Percentiles rank a stretch among this genome's conserved stretches.
These are phyloP conservation scores for Nakazawaea peltata DNA, from an alignment of 805 yeast species.

Conservation along the genomic window DNA sequence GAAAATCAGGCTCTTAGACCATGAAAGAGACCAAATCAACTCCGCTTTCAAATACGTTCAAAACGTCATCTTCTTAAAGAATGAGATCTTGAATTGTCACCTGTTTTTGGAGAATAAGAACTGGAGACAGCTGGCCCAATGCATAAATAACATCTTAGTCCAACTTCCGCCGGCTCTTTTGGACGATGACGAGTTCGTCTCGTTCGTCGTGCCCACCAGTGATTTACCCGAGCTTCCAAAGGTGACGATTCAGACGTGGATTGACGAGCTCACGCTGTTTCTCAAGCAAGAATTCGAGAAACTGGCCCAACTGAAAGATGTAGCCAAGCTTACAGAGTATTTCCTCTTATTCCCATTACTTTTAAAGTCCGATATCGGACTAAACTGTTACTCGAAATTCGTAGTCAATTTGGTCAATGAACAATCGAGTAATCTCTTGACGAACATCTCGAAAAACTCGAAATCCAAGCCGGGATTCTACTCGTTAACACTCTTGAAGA, in stretches of 20 bases:
- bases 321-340: constrained; percentile 63
- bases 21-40: constrained; percentile 58
- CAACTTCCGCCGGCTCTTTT: constrained; percentile 45
- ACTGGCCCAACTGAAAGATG: constrained; percentile 62
- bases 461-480: constrained; percentile 41
- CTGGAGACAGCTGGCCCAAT: constrained; percentile 73
- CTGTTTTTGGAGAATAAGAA: constrained; percentile 60
- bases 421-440: constrained; percentile 63
- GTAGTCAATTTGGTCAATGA: constrained; percentile 79
- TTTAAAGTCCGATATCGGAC: constrained; percentile 61
- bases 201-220: constrained; percentile 75
- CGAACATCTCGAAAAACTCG: constrained; percentile 27
- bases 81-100: constrained; percentile 54
- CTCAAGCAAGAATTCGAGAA: constrained; percentile 58
- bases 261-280: constrained; percentile 42
- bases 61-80: constrained; percentile 57
- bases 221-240: constrained; percentile 78
- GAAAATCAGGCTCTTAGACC: constrained; percentile 61
- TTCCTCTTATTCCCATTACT: constrained; percentile 86
- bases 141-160: constrained; percentile 44
- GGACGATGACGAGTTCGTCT: constrained; percentile 69
- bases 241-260: constrained; percentile 49
- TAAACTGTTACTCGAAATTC: constrained; percentile 76
- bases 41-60: constrained; percentile 57
- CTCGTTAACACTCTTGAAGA: constrained; percentile 51